phyloP scores from a whole-genome alignment of 331 rosid genomes.

The Quercus tomentella region DNA sequence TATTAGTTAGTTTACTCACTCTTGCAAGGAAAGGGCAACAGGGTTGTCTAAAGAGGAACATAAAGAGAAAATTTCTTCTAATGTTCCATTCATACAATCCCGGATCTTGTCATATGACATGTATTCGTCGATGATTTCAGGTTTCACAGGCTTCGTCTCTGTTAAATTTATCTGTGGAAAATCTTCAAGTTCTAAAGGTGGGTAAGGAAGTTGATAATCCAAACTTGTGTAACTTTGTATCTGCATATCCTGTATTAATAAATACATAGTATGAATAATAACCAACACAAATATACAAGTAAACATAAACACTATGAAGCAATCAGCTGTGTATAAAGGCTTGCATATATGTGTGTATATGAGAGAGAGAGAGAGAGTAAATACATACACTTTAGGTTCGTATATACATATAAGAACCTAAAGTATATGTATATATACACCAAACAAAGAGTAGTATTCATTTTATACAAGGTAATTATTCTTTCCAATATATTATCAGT shows the following conservation, averaged over 20 bases:
- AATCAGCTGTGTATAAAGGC: too few species aligned
- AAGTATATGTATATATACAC: too few species aligned
- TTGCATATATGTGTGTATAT: too few species aligned
- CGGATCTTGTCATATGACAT: slow-evolving; percentile 50
- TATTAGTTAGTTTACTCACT: slow-evolving; percentile 28
- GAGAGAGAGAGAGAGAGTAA: too few species aligned
- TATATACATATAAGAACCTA: too few species aligned
- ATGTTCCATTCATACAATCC: slow-evolving; percentile 64
- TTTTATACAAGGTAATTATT: too few species aligned
- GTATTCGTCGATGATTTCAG: slow-evolving; percentile 48
- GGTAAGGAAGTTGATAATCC: slow-evolving; percentile 53
- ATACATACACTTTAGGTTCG: too few species aligned
- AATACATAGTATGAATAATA: not conserved
- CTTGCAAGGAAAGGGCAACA: slow-evolving; percentile 42
- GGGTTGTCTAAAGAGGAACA: slow-evolving; percentile 62
- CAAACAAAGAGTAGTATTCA: too few species aligned
- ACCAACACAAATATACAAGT: too few species aligned
- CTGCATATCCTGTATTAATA: slow-evolving; percentile 45
- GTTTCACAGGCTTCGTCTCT: slow-evolving; percentile 54
- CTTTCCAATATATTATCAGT: too few species aligned
- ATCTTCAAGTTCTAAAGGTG: slow-evolving; percentile 82
- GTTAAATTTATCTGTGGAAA: slow-evolving; percentile 57
- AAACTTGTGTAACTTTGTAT: slow-evolving; percentile 31
- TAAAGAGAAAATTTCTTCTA: slow-evolving; percentile 78
- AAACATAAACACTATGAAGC: too few species aligned